Evolutionary conservation across 2,329 filamentous ascomycete genomes (phyloP).

Genomic region (Neofusicoccum sp.): DNA sequence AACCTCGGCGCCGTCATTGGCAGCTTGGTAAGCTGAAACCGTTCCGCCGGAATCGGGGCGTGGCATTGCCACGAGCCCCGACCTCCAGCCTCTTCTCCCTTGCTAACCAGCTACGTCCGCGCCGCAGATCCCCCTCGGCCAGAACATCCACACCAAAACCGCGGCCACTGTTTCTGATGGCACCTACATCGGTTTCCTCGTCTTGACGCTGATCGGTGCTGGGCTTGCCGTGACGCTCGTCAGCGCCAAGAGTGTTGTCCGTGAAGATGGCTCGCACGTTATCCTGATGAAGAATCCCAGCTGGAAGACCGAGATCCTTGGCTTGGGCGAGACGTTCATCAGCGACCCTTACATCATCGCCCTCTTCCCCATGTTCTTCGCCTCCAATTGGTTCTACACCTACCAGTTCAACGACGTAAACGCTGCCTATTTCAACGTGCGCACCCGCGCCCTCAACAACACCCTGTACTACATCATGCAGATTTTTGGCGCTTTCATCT

Average conservation of each 20-base stretch:
- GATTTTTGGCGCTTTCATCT: constrained; percentile 73
- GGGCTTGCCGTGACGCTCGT: constrained; percentile 69
- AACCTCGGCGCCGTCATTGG: constrained; percentile 90
- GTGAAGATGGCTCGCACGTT: constrained; percentile 75
- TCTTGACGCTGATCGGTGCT: constrained; percentile 77
- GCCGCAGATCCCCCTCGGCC: constrained; percentile 67
- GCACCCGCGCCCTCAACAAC: constrained; percentile 76
- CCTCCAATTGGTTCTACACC: constrained; percentile 78
- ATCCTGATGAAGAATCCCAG: constrained; percentile 90
- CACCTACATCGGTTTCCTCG: constrained; percentile 85
- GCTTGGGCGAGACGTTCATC: constrained; percentile 72
- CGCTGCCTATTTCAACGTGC: constrained; percentile 69
- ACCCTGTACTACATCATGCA: constrained; percentile 79
- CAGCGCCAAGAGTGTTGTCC: constrained; percentile 72
- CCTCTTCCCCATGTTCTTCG: constrained; percentile 78
- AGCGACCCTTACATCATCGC: constrained; percentile 73
- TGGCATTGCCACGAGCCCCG: constrained; percentile 30
- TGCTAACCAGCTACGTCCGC: constrained; percentile 15
- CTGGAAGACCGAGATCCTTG: constrained; percentile 77
- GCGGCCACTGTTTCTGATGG: constrained; percentile 65
- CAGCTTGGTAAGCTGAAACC: constrained; percentile 57
- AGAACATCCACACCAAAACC: constrained; percentile 65
- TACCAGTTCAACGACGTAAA: constrained; percentile 80
- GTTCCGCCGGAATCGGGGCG: constrained; percentile 27
- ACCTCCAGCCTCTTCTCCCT: constrained; percentile 24